These are phyloP conservation scores for Cadophora sp. DNA, from an alignment of 2,329 filamentous ascomycete genomes.

Conservation along the genomic window DNA sequence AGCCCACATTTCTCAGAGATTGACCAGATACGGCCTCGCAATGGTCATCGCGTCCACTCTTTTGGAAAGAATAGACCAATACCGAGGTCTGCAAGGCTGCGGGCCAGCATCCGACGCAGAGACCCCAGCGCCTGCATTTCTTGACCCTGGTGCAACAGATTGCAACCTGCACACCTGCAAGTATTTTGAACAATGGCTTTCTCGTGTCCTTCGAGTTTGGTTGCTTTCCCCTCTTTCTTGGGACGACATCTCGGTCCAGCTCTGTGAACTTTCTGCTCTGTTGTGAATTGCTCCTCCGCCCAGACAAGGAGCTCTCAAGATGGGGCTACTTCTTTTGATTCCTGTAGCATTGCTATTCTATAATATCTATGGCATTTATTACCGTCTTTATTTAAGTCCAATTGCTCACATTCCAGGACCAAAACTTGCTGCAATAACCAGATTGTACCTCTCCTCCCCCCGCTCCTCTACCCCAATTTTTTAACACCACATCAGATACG, in stretches of 20 bases:
- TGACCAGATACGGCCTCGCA: background rate
- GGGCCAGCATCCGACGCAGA: background rate
- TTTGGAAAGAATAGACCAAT: background rate
- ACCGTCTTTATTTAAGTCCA: conserved; percentile 45
- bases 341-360: conserved; percentile 6
- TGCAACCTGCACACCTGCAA: background rate
- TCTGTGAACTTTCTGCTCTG: no score
- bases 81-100: background rate
- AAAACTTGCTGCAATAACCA: conserved; percentile 42
- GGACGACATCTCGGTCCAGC: no score
- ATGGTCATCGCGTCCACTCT: background rate
- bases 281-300: no score
- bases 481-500: conserved; percentile 5
- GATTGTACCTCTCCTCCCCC: conserved; percentile 26
- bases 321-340: conserved; percentile 12
- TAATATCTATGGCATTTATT: conserved; percentile 21
- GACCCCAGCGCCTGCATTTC: conserved; percentile 1
- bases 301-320: background rate
- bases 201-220: background rate
- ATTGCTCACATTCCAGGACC: conserved; percentile 45
- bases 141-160: background rate
- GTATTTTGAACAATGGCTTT: background rate
- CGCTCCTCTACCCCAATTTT: background rate
- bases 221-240: background rate
- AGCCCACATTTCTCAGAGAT: background rate